Evolutionary conservation across 192 early-diverging fungal genomes (phyloP).

Genomic region (Ambispora gerdemannii): DNA sequence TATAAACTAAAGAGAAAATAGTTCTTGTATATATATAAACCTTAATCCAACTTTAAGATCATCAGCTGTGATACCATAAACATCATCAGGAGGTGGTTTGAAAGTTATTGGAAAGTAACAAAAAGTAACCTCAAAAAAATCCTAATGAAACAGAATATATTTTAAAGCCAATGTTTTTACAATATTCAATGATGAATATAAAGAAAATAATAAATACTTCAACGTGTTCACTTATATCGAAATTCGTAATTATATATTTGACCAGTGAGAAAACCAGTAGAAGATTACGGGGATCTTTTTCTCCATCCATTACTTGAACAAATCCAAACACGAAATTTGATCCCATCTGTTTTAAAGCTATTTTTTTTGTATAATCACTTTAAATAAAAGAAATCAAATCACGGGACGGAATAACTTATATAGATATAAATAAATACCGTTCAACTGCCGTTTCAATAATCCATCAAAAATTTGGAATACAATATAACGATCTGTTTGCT

Average conservation of each 20-base stretch:
- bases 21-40: slow-evolving; percentile 27
- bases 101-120: slow-evolving; percentile 99
- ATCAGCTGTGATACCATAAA: slow-evolving; percentile 90
- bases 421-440: slow-evolving; percentile 40
- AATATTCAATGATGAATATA: slow-evolving; percentile 4
- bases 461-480: slow-evolving; percentile 72
- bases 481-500: slow-evolving; percentile 74
- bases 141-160: slow-evolving; percentile 42
- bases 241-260: slow-evolving; percentile 63
- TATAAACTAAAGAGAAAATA: background rate
- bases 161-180: background rate
- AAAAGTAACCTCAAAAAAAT: slow-evolving; percentile 94
- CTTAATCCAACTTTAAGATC: slow-evolving; percentile 81
- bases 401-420: background rate
- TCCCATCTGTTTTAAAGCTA: slow-evolving; percentile 63
- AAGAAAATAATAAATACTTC: slow-evolving; percentile 49
- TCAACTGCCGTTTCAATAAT: slow-evolving; percentile 57
- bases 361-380: slow-evolving; percentile 13
- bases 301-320: slow-evolving; percentile 88
- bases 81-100: slow-evolving; percentile 91
- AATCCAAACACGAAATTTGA: slow-evolving; percentile 78
- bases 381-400: slow-evolving; percentile 1
- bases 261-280: slow-evolving; percentile 81
- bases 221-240: slow-evolving; percentile 75
- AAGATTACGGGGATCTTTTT: slow-evolving; percentile 98